A percentile compares a stretch with the other conserved stretches of the same genome.
phyloP scores from a whole-genome alignment of 805 yeast genomes.

The Spathaspora boniae region DNA sequence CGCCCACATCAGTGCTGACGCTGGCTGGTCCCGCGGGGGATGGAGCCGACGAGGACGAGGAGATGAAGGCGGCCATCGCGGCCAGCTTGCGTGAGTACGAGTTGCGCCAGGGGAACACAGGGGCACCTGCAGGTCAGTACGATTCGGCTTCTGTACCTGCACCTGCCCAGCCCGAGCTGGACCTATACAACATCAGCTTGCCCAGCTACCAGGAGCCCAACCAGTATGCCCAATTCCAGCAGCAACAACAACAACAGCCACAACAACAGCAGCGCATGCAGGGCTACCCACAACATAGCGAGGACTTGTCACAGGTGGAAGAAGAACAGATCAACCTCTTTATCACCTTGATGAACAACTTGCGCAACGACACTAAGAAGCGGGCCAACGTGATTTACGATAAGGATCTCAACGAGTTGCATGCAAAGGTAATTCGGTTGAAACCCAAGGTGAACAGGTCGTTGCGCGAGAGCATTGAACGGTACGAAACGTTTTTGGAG shows the following conservation, averaged over 20 bases:
- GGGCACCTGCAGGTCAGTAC: conserved; percentile 11
- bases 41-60: conserved; percentile 63
- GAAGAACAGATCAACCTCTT: conserved; percentile 68
- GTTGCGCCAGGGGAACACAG: conserved; percentile 26
- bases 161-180: conserved; percentile 17
- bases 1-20: conserved; percentile 10
- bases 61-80: conserved; percentile 89
- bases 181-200: conserved; percentile 25
- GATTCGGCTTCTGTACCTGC: conserved; percentile 8
- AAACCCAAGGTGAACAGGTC: conserved; percentile 69
- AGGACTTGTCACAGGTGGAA: conserved; percentile 54
- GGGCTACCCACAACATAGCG: conserved; percentile 12
- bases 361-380: conserved; percentile 45
- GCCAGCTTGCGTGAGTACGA: conserved; percentile 81
- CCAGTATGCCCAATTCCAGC: conserved; percentile 6
- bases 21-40: no score
- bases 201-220: conserved; percentile 16
- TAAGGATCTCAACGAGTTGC: conserved; percentile 52
- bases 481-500: conserved; percentile 64
- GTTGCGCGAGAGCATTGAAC: conserved; percentile 53
- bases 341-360: conserved; percentile 58
- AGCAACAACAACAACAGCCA: conserved; percentile 8
- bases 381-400: conserved; percentile 40
- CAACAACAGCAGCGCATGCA: conserved; percentile 9
- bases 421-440: conserved; percentile 54